Base-by-base conservation (phyloP, 805 yeast genomes). In the Tetrapisispora phaffii region DNA sequence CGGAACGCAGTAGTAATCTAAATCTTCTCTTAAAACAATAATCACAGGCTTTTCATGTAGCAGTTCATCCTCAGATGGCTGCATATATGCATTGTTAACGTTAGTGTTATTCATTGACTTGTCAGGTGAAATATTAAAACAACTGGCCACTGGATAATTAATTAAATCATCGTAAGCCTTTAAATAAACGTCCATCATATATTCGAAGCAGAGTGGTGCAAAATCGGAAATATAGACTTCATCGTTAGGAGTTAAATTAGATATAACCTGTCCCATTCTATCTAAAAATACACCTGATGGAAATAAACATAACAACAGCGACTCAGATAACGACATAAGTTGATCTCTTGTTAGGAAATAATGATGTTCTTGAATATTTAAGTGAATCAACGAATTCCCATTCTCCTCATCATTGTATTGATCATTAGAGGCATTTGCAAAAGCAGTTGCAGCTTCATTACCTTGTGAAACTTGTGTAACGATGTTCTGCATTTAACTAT, bases 1-100 rank as follows among this genome's bases (percentile, higher is more conserved):
- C 2, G 96, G 94, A 16, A 93, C 80, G 50, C 94, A 85, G 63
- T 89, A 93, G 65, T 77, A 93, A 60, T 93, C 98, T 53, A 93
- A 72, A 64, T 93, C 98, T 62, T 93, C 98, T 50, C 97, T 73
- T 44, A 93, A 71, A 4, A 90, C 96, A 45, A 93, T 87, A 37
- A 93, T 81, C 0, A 96, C 82, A 0, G 97, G 98, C 53, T 86
- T 84, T 49, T 78, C 79, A 51, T 77, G 79, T 49, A 89, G 68
- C 3, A 88, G 77, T 39, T 77, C 80, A 2, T 82, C 75, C 48
- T 79, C 82, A 2, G 77, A 75, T 4, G 74, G 17, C 5, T 33
- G 29, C 19, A 13, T 12, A 19, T 40, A 40, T 9, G 24, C 3
- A 32, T 31, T 39, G n/a, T n/a, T n/a, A n/a, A n/a, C n/a, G n/a